Evolutionary conservation across 164 flowering plant genomes (phyloP).

Genomic region (Vitis rupestris): DNA sequence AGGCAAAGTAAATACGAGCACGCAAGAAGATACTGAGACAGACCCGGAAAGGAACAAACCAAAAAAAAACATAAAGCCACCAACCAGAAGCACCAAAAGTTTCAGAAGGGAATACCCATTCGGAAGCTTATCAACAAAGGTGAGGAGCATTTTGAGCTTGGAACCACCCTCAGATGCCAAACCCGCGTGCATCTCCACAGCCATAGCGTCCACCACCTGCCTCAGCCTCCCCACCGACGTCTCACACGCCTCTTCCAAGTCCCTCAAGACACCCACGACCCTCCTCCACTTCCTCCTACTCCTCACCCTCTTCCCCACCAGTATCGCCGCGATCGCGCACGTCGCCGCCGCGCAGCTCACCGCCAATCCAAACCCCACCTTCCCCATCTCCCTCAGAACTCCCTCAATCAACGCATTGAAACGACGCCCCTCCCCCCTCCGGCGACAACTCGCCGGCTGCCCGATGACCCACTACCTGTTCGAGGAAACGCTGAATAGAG

Average conservation of each 20-base stretch:
- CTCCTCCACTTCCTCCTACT: conserved; percentile 70
- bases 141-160: conserved; percentile 88
- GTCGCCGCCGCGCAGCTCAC: conserved; percentile 64
- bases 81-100: not conserved
- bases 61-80: not conserved
- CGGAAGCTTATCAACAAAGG: conserved; percentile 73
- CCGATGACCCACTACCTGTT: conserved; percentile 11
- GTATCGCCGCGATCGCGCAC: conserved; percentile 67
- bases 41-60: not conserved
- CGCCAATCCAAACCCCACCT: conserved; percentile 58
- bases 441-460: not conserved
- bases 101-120: conserved; percentile 49
- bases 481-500: conserved; percentile 27
- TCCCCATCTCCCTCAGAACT: conserved; percentile 49
- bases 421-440: conserved; percentile 1
- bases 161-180: conserved; percentile 96
- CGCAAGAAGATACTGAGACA: too few relatives aligned
- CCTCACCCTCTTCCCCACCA: conserved; percentile 63
- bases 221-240: conserved; percentile 57
- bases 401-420: conserved; percentile 2
- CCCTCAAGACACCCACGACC: conserved; percentile 63
- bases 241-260: conserved; percentile 66
- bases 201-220: conserved; percentile 89
- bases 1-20: too few relatives aligned
- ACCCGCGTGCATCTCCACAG: conserved; percentile 98